These are phyloP conservation scores for Coleophoma crateriformis DNA, from an alignment of 2,329 filamentous ascomycete species.

Conservation along the genomic window DNA sequence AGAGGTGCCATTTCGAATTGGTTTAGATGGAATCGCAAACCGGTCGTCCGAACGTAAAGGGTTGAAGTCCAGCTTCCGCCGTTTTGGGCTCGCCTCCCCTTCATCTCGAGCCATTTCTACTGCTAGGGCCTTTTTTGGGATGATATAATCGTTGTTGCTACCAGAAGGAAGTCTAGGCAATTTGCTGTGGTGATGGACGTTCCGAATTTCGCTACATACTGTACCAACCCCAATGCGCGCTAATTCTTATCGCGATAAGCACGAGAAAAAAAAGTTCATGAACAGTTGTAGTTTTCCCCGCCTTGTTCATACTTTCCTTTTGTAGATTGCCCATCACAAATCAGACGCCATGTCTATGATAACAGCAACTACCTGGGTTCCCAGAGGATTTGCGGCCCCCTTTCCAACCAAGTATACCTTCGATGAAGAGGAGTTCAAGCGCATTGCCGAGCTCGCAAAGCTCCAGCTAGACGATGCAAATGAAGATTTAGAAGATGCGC, in stretches of 20 bases:
- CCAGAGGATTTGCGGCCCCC: conserved; percentile 51
- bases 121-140: too few relatives aligned
- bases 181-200: too few relatives aligned
- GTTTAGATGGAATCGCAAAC: conserved; percentile 35
- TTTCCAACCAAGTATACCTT: conserved; percentile 53
- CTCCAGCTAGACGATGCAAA: conserved; percentile 80
- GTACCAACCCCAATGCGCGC: too few relatives aligned
- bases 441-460: conserved; percentile 52
- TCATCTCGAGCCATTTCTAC: conserved; percentile 32
- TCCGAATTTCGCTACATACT: too few relatives aligned
- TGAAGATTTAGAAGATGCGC: conserved; percentile 66
- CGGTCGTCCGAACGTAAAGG: conserved; percentile 47
- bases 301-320: background rate
- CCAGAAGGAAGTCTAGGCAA: too few relatives aligned
- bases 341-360: conserved; percentile 41
- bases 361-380: conserved; percentile 53
- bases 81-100: conserved; percentile 46
- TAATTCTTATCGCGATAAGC: background rate
- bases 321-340: background rate
- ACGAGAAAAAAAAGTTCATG: conserved; percentile 6
- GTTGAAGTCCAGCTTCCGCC: conserved; percentile 60
- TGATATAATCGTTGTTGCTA: too few relatives aligned
- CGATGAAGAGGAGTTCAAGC: conserved; percentile 51
- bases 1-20: conserved; percentile 12
- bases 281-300: background rate